Conservation (phyloP, 495 filamentous ascomycete species). For the Penicillium coprophilum region DNA sequence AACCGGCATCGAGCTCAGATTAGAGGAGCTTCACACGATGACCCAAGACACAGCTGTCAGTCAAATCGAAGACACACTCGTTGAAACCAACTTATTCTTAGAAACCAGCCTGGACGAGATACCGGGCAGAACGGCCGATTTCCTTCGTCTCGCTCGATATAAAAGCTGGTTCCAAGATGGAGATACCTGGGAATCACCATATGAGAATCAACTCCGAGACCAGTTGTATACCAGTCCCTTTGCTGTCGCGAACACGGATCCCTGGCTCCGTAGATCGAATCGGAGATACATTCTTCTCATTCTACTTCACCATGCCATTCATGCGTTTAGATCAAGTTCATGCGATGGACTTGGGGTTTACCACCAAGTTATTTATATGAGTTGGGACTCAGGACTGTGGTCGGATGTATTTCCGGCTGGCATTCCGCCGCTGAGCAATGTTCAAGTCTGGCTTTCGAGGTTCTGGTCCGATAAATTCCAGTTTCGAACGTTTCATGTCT, state of each 20-base stretch:
- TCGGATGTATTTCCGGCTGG: neutral
- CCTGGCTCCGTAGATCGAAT: neutral
- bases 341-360: neutral
- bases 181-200: neutral
- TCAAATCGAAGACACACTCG: neutral
- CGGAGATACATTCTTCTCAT: neutral
- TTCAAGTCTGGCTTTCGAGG: neutral
- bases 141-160: neutral
- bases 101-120: neutral
- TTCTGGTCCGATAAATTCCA: neutral
- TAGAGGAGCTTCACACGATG: neutral
- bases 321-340: neutral
- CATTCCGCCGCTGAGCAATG: neutral
- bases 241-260: neutral
- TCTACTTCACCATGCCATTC: neutral
- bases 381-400: neutral
- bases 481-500: neutral
- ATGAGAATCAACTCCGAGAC: neutral
- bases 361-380: neutral
- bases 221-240: neutral
- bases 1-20: neutral
- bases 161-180: slow-evolving; percentile 3
- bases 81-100: neutral
- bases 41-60: neutral
- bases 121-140: neutral